Evolutionary conservation across 2,329 filamentous ascomycete species (phyloP).

Genomic region (Rugonectria rugulosa): DNA sequence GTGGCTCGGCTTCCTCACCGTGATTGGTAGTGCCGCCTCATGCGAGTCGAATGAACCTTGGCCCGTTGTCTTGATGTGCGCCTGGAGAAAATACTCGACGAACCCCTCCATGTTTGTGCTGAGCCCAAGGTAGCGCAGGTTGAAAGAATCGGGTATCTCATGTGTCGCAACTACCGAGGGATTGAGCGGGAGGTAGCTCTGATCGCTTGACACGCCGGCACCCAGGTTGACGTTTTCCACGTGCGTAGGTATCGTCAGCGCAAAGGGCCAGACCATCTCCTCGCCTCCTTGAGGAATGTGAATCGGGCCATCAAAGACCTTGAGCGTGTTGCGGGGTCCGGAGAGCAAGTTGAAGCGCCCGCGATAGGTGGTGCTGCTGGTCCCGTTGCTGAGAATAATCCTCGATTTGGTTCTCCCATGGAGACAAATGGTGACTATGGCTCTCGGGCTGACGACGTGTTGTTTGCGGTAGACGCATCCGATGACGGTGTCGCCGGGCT

Average conservation of each 20-base stretch:
- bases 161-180: background rate
- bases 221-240: slow-evolving; percentile 5
- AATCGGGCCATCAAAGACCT: slow-evolving; percentile 34
- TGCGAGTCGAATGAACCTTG: background rate
- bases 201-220: background rate
- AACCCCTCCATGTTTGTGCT: background rate
- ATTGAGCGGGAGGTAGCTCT: background rate
- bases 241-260: slow-evolving; percentile 37
- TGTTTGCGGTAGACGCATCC: slow-evolving; percentile 35
- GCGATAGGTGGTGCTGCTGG: slow-evolving; percentile 26
- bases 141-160: slow-evolving; percentile 15
- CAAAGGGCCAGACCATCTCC: slow-evolving; percentile 39
- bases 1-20: slow-evolving; percentile 11
- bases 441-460: slow-evolving; percentile 29
- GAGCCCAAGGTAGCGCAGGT: background rate
- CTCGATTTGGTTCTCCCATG: slow-evolving; percentile 39
- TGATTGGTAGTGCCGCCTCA: slow-evolving; percentile 35
- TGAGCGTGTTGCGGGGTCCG: background rate
- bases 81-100: slow-evolving; percentile 46
- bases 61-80: slow-evolving; percentile 29
- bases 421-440: slow-evolving; percentile 32
- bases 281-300: slow-evolving; percentile 27
- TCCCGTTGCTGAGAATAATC: slow-evolving; percentile 21
- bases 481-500: slow-evolving; percentile 38
- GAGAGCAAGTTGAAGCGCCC: slow-evolving; percentile 37